A percentile compares a stretch with the other conserved stretches of the same genome.
These are phyloP conservation scores for Blepharisma japonicum DNA, from an alignment of 73 alveolate species.

Conservation along the genomic window DNA sequence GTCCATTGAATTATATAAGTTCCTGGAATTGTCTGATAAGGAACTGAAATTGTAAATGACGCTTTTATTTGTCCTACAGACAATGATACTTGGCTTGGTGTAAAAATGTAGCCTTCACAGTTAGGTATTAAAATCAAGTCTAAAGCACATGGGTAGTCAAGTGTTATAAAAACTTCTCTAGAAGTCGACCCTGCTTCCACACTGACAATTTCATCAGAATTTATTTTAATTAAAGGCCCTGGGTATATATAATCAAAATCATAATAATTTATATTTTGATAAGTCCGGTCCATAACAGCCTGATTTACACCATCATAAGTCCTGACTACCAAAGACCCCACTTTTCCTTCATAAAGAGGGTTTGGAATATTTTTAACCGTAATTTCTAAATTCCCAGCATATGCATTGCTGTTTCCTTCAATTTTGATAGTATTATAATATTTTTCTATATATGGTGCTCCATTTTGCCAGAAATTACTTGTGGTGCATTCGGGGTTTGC, in stretches of 20 bases:
- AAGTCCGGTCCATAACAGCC: slow-evolving; percentile 38
- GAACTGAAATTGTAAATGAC: slow-evolving; percentile 36
- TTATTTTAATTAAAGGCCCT: slow-evolving; percentile 41
- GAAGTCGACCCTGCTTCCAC: slow-evolving; percentile 34
- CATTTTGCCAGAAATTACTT: not conserved
- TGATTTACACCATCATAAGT: slow-evolving; percentile 33
- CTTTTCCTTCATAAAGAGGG: slow-evolving; percentile 33
- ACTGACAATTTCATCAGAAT: slow-evolving; percentile 31
- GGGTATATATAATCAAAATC: slow-evolving; percentile 33
- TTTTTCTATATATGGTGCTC: not conserved
- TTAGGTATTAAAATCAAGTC: slow-evolving; percentile 33
- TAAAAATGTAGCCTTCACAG: slow-evolving; percentile 17
- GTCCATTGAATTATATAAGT: slow-evolving; percentile 34
- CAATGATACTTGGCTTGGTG: slow-evolving; percentile 29
- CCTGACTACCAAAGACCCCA: slow-evolving; percentile 13
- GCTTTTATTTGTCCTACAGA: slow-evolving; percentile 19
- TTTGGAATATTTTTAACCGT: slow-evolving; percentile 29
- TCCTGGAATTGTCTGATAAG: slow-evolving; percentile 11
- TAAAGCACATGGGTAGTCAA: slow-evolving; percentile 32
- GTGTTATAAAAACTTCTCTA: slow-evolving; percentile 26
- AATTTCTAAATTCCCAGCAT: not conserved
- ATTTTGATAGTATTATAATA: too few species aligned
- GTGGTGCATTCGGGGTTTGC: too few species aligned
- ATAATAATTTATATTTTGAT: slow-evolving; percentile 39
- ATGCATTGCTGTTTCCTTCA: not conserved